Evolutionary conservation across 2,329 filamentous ascomycete genomes (phyloP).

Genomic region (Calonectria hongkongensis): DNA sequence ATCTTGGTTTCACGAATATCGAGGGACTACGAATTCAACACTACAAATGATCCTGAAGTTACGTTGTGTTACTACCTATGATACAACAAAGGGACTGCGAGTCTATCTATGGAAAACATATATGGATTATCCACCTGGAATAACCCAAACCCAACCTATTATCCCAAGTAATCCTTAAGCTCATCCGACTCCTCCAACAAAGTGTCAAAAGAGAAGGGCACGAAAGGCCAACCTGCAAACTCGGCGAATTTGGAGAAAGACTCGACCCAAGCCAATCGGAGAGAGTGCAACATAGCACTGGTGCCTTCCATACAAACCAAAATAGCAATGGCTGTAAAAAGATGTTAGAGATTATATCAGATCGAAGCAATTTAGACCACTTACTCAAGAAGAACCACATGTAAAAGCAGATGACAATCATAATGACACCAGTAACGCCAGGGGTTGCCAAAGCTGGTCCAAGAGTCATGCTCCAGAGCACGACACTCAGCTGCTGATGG

Average conservation of each 20-base stretch:
- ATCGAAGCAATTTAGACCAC: constrained; percentile 40
- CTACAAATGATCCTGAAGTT: constrained; percentile 50
- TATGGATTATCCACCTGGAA: constrained; percentile 42
- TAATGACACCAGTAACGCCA: constrained; percentile 83
- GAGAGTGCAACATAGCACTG: constrained; percentile 94
- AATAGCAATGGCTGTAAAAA: constrained; percentile 69
- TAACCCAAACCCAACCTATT: constrained; percentile 40
- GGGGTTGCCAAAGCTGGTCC: constrained; percentile 81
- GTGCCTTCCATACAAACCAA: constrained; percentile 97
- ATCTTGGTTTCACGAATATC: constrained; percentile 1
- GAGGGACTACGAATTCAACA: constrained; percentile 33
- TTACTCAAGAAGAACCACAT: constrained; percentile 90
- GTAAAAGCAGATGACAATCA: constrained; percentile 88
- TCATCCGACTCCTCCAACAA: constrained; percentile 88
- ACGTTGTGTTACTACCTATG: constrained; percentile 53
- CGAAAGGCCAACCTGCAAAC: constrained; percentile 90
- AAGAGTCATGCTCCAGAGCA: constrained; percentile 97
- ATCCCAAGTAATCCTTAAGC: constrained; percentile 73
- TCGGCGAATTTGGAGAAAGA: constrained; percentile 98
- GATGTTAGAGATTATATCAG: constrained; percentile 50
- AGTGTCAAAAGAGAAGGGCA: constrained; percentile 90
- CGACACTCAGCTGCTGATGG: constrained; percentile 96
- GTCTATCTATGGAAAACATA: constrained; percentile 59
- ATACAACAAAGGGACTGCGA: constrained; percentile 56
- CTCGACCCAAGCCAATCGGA: constrained; percentile 96